A percentile compares a stretch with the other conserved stretches of the same genome.
These are phyloP conservation scores for Colletotrichum melonis DNA, from an alignment of 2,329 filamentous ascomycete species.

Conservation along the genomic window DNA sequence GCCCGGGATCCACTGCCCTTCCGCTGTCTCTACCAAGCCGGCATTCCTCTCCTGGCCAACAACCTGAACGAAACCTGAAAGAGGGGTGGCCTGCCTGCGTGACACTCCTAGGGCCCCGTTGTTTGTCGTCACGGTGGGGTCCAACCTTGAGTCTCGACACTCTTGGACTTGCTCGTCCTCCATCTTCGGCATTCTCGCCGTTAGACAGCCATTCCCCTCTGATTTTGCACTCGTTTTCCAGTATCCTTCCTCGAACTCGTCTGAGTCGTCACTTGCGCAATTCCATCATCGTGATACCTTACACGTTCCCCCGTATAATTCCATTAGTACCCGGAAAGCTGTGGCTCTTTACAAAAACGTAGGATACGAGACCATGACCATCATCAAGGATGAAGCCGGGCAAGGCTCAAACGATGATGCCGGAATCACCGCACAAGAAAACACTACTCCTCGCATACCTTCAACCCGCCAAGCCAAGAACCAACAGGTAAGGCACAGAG, in stretches of 20 bases:
- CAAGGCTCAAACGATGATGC: constrained; percentile 35
- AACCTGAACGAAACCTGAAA: constrained; percentile 12
- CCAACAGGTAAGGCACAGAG: constrained; percentile 56
- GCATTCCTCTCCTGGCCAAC: background rate
- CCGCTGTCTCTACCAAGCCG: constrained; percentile 4
- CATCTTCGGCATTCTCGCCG: background rate
- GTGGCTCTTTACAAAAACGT: background rate
- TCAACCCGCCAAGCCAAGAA: constrained; percentile 44
- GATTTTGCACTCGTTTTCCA: background rate
- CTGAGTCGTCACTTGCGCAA: background rate
- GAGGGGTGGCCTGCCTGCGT: constrained; percentile 15
- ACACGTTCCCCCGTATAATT: no score
- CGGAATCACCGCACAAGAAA: constrained; percentile 47
- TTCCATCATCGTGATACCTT: background rate
- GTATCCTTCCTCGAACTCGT: background rate
- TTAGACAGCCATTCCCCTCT: background rate
- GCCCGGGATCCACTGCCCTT: constrained; percentile 13
- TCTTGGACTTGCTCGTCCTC: background rate
- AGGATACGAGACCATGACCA: background rate
- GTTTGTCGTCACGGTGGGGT: constrained; percentile 18
- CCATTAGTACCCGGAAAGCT: background rate
- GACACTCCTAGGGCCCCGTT: constrained; percentile 20
- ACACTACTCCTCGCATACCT: constrained; percentile 45
- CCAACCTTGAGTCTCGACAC: background rate
- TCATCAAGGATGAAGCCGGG: background rate